phyloP scores from a whole-genome alignment of 2,329 filamentous ascomycete genomes.

The Fusarium decemcellulare region DNA sequence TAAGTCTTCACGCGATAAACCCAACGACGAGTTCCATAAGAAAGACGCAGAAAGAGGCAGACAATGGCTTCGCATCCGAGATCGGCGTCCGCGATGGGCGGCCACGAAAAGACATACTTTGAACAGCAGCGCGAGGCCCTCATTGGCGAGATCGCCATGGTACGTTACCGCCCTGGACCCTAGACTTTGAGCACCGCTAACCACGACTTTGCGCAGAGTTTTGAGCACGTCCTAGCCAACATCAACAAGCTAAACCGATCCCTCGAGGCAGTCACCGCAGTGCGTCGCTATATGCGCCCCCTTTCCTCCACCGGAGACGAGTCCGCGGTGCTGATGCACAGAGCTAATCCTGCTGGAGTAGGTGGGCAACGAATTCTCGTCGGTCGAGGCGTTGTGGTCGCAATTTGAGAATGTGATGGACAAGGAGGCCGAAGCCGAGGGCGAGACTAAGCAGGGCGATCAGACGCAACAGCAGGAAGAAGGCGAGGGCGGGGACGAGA shows the following conservation, averaged over 20 bases:
- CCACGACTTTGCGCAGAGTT: conserved; percentile 61
- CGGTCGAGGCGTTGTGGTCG: conserved; percentile 96
- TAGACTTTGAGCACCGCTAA: background rate
- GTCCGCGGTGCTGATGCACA: no score
- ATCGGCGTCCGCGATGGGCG: conserved; percentile 47
- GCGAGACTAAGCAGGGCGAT: conserved; percentile 38
- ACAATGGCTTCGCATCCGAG: conserved; percentile 53
- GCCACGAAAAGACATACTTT: conserved; percentile 73
- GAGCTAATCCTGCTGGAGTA: conserved; percentile 48
- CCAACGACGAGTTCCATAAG: conserved; percentile 13
- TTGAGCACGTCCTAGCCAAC: conserved; percentile 94
- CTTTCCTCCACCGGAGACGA: no score
- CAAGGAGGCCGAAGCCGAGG: conserved; percentile 69
- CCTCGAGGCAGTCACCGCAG: conserved; percentile 90
- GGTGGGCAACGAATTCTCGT: conserved; percentile 97
- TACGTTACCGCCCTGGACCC: conserved; percentile 50
- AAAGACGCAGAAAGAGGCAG: background rate
- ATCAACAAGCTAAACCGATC: conserved; percentile 96
- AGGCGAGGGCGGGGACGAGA: conserved; percentile 4
- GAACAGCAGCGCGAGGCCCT: conserved; percentile 82
- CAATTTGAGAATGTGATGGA: conserved; percentile 98
- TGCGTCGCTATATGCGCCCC: conserved; percentile 57
- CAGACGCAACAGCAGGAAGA: conserved; percentile 29
- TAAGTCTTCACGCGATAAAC: conserved; percentile 17
- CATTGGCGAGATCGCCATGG: conserved; percentile 80